phyloP scores from a whole-genome alignment of 2,329 filamentous ascomycete genomes.

The Aspergillus ochraceoroseus region DNA sequence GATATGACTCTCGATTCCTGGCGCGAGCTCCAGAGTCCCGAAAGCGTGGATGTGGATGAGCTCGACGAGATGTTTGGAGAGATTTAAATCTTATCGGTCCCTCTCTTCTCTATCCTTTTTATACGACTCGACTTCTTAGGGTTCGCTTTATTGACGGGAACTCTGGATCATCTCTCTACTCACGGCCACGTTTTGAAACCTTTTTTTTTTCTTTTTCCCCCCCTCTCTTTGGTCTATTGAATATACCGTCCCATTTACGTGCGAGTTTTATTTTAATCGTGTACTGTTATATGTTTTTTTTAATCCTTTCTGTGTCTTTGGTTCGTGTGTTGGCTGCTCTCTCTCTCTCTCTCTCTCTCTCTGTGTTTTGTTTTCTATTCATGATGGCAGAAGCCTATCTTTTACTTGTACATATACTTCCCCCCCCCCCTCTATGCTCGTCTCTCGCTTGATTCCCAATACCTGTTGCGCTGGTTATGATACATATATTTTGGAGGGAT shows the following conservation, averaged over 20 bases:
- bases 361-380: conserved; percentile 5
- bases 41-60: conserved; percentile 88
- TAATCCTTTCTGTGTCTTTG: too few species aligned
- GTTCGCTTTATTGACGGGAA: too few species aligned
- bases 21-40: conserved; percentile 65
- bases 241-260: background rate
- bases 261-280: conserved; percentile 14
- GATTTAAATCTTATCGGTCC: conserved; percentile 50
- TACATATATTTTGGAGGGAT: conserved; percentile 16
- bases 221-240: conserved; percentile 1
- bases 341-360: background rate
- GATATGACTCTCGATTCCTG: conserved; percentile 50
- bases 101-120: background rate
- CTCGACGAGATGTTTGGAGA: conserved; percentile 79
- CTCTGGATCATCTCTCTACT: conserved; percentile 14
- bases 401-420: conserved; percentile 20
- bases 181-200: conserved; percentile 2
- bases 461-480: conserved; percentile 19
- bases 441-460: conserved; percentile 16
- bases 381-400: conserved; percentile 3
- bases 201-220: conserved; percentile 10
- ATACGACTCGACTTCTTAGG: conserved; percentile 4
- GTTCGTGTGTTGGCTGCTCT: too few species aligned
- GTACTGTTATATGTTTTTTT: conserved; percentile 17
- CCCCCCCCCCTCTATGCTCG: conserved; percentile 4